phyloP scores from a whole-genome alignment of 2,329 filamentous ascomycete species.

The Hypocrella siamensis region DNA sequence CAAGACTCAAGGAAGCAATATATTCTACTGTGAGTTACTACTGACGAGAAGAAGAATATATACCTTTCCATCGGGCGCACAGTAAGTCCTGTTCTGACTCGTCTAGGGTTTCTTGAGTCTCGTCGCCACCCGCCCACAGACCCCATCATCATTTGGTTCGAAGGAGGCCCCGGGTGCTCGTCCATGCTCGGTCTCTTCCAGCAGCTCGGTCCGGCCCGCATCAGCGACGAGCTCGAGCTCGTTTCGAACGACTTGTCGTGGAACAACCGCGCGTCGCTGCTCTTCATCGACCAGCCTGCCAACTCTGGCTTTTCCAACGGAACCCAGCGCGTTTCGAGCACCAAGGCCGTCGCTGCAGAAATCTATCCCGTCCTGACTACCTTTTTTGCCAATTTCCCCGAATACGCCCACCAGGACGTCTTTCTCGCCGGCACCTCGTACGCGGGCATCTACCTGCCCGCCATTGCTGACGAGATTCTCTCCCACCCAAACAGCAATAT shows the following conservation, averaged over 20 bases:
- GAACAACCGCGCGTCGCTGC: constrained; percentile 95
- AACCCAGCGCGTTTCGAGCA: constrained; percentile 74
- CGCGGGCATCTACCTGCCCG: constrained; percentile 85
- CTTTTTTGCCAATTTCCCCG: constrained; percentile 96
- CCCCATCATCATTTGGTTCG: constrained; percentile 84
- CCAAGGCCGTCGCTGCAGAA: constrained; percentile 87
- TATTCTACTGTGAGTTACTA: constrained; percentile 5
- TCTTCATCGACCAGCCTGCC: constrained; percentile 97
- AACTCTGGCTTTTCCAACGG: constrained; percentile 97
- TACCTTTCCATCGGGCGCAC: not conserved
- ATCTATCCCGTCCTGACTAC: constrained; percentile 89
- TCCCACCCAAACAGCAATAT: constrained; percentile 92
- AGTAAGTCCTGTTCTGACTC: not conserved
- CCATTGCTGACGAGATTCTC: constrained; percentile 80
- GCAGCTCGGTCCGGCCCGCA: constrained; percentile 78
- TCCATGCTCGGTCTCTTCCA: constrained; percentile 93
- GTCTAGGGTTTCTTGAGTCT: constrained; percentile 90
- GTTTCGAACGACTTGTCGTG: constrained; percentile 79
- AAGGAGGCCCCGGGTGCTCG: constrained; percentile 89
- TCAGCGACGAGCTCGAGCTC: constrained; percentile 66
- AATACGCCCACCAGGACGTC: constrained; percentile 88
- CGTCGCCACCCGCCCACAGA: constrained; percentile 93
- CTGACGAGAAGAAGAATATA: not conserved
- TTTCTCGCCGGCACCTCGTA: constrained; percentile 94
- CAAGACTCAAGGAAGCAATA: not conserved